Evolutionary conservation across 2,329 filamentous ascomycete genomes (phyloP), one percentile per base, ranked within the genome.

Genomic region (Colletotrichum orchidophilum): DNA sequence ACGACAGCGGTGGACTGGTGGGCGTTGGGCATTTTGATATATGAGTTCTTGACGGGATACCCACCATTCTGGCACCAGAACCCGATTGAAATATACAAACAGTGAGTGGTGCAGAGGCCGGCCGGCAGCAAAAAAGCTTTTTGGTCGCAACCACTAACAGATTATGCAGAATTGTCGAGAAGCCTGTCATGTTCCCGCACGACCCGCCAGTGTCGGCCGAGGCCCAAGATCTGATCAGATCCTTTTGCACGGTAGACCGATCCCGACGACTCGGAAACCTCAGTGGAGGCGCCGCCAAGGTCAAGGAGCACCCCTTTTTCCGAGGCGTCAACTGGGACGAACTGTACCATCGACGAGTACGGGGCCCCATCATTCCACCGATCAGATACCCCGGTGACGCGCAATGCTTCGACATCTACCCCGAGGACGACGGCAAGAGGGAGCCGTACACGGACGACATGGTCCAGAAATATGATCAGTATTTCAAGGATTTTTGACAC

Each of bases 1-100:
- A 91, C 89, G 3, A 91, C 89, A 2, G 93, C 93, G 15, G 93
- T 96, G 42, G 93, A 96, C 83, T 96, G 93, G 93, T 96, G 94
- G 94, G 93, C 94, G 0, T 86, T 96, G 75, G 94, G 94, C 29
- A 95, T 96, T 75, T 82, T 96, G 67, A 91, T 96, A 70, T 96
- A 94, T 80, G 94, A 96, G 78, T 96, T 96, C 78, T 83, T 96
- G 59, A 94, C 94, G 11, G 94, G 94, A 31, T 95, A 95, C 77
- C 94, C 94, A 15, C 94, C 94, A 0, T 96, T 96, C 78, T 96
- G 93, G 93, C 92, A 95, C 78, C 91, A 94, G 74, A 96, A 95
- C 74, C 93, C 93, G 1, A 93, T 96, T 74, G 94, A 95, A 79
- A 96, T 96, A 70, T 96, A 96, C 82, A 94, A 94, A 80, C 90